Base-by-base conservation (phyloP, 2,329 filamentous ascomycete species). In the Arthrobotrys entomopaga region DNA sequence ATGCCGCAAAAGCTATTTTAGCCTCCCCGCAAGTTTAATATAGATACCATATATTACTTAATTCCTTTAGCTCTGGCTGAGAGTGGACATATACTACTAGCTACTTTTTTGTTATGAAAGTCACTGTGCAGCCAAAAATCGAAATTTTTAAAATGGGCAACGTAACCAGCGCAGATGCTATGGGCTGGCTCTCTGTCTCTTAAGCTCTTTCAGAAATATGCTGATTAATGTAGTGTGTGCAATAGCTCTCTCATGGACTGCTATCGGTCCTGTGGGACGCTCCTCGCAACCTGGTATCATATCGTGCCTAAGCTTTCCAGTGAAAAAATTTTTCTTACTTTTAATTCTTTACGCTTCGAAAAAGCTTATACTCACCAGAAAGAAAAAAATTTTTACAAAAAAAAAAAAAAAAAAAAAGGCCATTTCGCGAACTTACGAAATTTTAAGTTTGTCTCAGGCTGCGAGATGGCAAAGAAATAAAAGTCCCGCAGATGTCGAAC, bases 361-460 rank as follows among this genome's bases (percentile, higher is more conserved):
- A 57, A 65, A 65, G 40, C 24, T 16, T 40, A 57, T 57, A 19
- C 26, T 22, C 7, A 6, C 6, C 22, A 40, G 38, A 29, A 19
- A 5, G 42, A 46, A 64, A 24, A 34, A 13, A 42, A 53, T 20
- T 48, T 34, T n/a, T n/a, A n/a, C n/a, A n/a, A n/a, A n/a, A n/a
- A n/a, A n/a, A n/a, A n/a, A 40, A 34, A 29, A 19, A 5, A 13
- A 46, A 64, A 24, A 34, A 13, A 42, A 53, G n/a, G n/a, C n/a
- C 19, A 40, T 40, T 20, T 48, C 10, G 15, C 38, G 20, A 48
- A 15, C 40, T 61, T 16, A 19, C 63, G 53, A 52, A 67, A 29
- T 22, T 70, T 70, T 70, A 43, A 49, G 50, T 43, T 48, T 64
- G 58, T 70, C 65, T 70, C 65, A 70, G 56, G 56, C 56, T 67